Base-by-base conservation (phyloP, 1,139 yeast genomes). In the Candida sp. region DNA sequence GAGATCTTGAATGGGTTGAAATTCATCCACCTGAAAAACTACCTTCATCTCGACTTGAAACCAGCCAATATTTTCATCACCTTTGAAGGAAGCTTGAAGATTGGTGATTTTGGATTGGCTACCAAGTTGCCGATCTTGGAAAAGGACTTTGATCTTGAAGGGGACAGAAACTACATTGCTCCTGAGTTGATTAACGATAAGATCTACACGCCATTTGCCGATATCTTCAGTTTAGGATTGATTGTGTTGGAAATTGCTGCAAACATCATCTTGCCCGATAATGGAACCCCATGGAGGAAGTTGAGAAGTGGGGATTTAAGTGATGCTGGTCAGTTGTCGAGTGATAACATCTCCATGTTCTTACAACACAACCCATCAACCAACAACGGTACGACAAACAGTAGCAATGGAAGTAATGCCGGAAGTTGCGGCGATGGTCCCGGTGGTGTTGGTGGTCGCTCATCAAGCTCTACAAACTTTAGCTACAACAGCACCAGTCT, bases 221-320 rank as follows among this genome's bases (percentile, higher is more conserved):
- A 94, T 68, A 86, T 94, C 9, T 94, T 94, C 69, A 90, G 97
- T 32, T 80, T 93, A 44, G 99, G 99, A 0, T 76, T 96, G 54
- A 90, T 94, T 58, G 87, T 94, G 75, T 86, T 94, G 47, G 99
- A 94, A 68, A 89, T 92, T 60, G 99, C 99, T 1, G 97, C 99
- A 2, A 94, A 94, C 68, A 94, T 94, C 47, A 85, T 93, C 7
- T 73, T 96, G 46, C 99, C 99, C 0, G 98, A 94, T 61, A 93
- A 96, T 67, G 99, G 99, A 5, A 83, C 92, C 7, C 96, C 96
- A 35, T 94, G 99, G 99, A 94, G 96, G 58, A 93, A 93, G 67
- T 74, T 94, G 56, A 80, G 99, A 57, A 90, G 97, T 45, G 99
- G 99, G 1, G 99, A 94, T 67, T 75, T 96, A 55, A 87, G 96